Base-by-base conservation (phyloP, 257 asterid species). In the Ehretia macrophylla region DNA sequence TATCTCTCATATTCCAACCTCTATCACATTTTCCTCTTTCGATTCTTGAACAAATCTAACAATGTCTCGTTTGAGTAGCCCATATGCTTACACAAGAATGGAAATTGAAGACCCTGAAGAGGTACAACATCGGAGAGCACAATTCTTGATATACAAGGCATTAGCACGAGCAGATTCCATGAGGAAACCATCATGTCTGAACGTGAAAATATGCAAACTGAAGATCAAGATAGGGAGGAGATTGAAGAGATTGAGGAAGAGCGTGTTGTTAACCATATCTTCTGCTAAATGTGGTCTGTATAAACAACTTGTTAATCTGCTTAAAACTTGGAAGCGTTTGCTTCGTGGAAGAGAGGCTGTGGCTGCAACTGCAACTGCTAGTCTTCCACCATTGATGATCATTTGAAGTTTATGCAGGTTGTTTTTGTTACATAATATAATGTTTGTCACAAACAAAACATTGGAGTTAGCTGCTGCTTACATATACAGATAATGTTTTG, bases 81-180 rank as follows among this genome's bases (percentile, higher is more conserved):
- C 67, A 55, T 63, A 67, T 69, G 77, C 52, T 0, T 90, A 90
- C 73, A 64, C 93, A 22, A 90, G 70, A 78, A 58, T 86, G 22
- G 81, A 75, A 14, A 71, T 39, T 4, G 89, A 82, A 59, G 97
- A 90, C 58, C 78, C 77, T 0, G 95, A 86, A 11, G 97, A 86
- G 19, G 42, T 47, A 40, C 67, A 56, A 67, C 88, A 78, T 42
- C 59, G 95, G 16, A 55, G 40, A 55, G 90, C 97, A 2, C 95
- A 86, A 57, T 86, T 84, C 84, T 72, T 90, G 87, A 90, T 90
- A 22, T 83, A 84, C 82, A 84, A 82, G 78, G 60, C 79, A 14
- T 42, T 90, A 72, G 63, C 77, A 69, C 79, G 67, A 62, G 87
- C 76, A 11, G 95, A 90, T 55, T 27, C 55, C 9, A 67, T 51